These are phyloP conservation scores for Gigaspora rosea DNA, from an alignment of 192 early-diverging fungal genomes.

Conservation along the genomic window DNA sequence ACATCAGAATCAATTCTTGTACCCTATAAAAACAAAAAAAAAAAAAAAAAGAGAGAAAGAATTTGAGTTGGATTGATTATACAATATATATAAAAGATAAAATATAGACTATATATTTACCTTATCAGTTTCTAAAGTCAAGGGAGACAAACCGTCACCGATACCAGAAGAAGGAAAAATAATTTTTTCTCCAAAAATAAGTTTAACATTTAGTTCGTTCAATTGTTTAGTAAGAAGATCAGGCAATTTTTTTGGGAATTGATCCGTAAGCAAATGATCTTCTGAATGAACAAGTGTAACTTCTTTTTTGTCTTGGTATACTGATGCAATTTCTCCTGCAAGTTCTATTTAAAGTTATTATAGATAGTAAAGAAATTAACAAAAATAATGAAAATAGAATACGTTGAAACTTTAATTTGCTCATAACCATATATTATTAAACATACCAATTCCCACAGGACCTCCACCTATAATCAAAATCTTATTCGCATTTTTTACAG, in stretches of 20 bases:
- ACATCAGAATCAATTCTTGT: conserved; percentile 36
- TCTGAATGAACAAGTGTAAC: conserved; percentile 49
- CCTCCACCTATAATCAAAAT: conserved; percentile 65
- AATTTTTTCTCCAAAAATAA: conserved; percentile 35
- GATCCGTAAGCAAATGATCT: conserved; percentile 39
- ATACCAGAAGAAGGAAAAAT: conserved; percentile 5
- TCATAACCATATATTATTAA: neutral
- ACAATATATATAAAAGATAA: neutral
- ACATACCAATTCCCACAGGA: conserved; percentile 53
- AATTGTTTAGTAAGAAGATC: conserved; percentile 8
- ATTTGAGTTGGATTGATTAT: neutral
- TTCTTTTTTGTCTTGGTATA: conserved; percentile 48
- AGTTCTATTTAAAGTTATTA: conserved; percentile 39
- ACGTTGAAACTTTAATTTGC: neutral
- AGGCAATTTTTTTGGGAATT: conserved; percentile 31
- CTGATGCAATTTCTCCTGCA: conserved; percentile 54
- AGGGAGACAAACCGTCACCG: neutral
- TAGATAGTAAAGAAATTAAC: neutral
- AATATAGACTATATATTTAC: neutral
- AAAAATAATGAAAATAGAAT: neutral
- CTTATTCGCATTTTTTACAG: conserved; percentile 44
- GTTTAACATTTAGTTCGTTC: conserved; percentile 24
- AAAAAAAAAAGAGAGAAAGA: neutral
- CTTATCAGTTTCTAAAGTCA: conserved; percentile 27
- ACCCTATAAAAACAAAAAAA: neutral